phyloP scores from a whole-genome alignment of 1,139 yeast species.

The Suhomyces maxii region DNA sequence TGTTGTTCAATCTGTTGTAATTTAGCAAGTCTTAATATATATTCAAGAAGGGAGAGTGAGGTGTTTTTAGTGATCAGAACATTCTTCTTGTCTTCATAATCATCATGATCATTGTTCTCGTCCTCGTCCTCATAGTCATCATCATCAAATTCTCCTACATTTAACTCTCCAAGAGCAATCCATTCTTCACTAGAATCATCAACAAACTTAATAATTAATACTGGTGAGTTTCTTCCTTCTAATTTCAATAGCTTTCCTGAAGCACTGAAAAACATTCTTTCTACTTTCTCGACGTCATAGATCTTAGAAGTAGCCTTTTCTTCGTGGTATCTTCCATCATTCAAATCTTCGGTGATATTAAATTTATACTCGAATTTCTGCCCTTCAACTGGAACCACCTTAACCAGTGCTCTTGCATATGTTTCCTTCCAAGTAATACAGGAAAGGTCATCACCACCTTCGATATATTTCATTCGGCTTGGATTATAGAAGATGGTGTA shows the following conservation, averaged over 20 bases:
- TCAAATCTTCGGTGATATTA: conserved; percentile 56
- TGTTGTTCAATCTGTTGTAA: conserved; percentile 63
- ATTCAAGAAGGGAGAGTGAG: conserved; percentile 64
- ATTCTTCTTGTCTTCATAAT: conserved; percentile 16
- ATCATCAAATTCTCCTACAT: conserved; percentile 30
- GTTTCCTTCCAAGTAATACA: conserved; percentile 76
- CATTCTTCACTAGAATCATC: conserved; percentile 40
- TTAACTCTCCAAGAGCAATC: conserved; percentile 56
- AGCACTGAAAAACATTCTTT: conserved; percentile 67
- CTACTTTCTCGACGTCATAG: conserved; percentile 45
- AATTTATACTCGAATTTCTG: conserved; percentile 44
- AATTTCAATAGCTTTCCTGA: conserved; percentile 67
- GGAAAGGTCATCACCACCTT: conserved; percentile 28
- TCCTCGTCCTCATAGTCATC: conserved; percentile 28
- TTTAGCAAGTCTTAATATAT: conserved; percentile 59
- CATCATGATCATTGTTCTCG: conserved; percentile 22
- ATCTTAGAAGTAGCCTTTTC: conserved; percentile 34
- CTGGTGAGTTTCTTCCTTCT: conserved; percentile 68
- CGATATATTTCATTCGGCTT: conserved; percentile 40
- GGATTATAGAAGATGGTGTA: conserved; percentile 70
- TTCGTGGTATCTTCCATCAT: conserved; percentile 75
- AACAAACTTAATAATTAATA: conserved; percentile 55
- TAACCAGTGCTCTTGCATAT: conserved; percentile 55
- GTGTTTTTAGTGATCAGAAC: conserved; percentile 14
- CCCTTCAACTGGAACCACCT: conserved; percentile 24